phyloP scores from a whole-genome alignment of 805 yeast genomes.

The Candida saitoana region DNA sequence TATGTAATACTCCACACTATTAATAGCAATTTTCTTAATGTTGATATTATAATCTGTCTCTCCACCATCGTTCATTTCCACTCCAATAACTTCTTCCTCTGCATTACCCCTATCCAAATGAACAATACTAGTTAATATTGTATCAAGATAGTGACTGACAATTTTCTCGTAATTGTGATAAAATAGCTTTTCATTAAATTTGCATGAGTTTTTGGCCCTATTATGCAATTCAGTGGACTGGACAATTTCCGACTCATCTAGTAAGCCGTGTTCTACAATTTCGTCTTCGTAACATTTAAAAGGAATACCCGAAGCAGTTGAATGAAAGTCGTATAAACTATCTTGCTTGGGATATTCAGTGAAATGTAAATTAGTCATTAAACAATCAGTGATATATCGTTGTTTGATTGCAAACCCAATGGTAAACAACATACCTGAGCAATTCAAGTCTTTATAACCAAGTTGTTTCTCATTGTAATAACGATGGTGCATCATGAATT shows the following conservation, averaged over 20 bases:
- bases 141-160: conserved; percentile 33
- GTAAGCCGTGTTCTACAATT: conserved; percentile 34
- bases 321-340: conserved; percentile 19
- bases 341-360: conserved; percentile 16
- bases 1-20: conserved; percentile 31
- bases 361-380: conserved; percentile 11
- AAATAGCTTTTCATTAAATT: conserved; percentile 9
- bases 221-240: conserved; percentile 4
- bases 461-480: conserved; percentile 47
- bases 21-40: conserved; percentile 24
- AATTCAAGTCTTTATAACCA: conserved; percentile 55
- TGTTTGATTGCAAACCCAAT: conserved; percentile 42
- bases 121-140: conserved; percentile 26
- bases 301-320: conserved; percentile 14
- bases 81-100: conserved; percentile 28
- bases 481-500: conserved; percentile 59
- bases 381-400: conserved; percentile 20
- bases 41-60: conserved; percentile 15
- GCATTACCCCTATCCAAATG: conserved; percentile 40
- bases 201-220: conserved; percentile 12
- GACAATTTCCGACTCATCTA: conserved; percentile 31
- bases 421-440: conserved; percentile 53
- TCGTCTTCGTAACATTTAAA: conserved; percentile 32
- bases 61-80: conserved; percentile 34
- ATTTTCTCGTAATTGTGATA: conserved; percentile 11